Percentiles rank a stretch among this genome's conserved stretches.
Conservation (phyloP, 169 alveolate genomes). For the Plasmodium adleri region DNA sequence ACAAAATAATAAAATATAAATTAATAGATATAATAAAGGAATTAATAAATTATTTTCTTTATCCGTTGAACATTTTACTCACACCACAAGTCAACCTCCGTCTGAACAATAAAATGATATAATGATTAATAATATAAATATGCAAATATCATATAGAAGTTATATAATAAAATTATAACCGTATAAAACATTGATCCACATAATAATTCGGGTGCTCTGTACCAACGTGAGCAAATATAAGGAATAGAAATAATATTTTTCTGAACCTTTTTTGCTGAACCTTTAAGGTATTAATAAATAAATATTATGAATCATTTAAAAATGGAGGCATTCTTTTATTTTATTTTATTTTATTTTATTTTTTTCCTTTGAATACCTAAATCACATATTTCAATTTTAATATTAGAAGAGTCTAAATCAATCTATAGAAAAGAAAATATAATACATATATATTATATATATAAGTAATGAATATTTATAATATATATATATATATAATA, state of each 20-base stretch:
- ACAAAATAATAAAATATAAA: neutral
- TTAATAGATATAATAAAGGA: neutral
- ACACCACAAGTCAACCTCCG: slow-evolving; percentile 77
- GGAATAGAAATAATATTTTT: slow-evolving; percentile 80
- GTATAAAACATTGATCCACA: slow-evolving; percentile 82
- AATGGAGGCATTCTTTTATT: slow-evolving; percentile 14
- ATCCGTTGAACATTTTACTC: slow-evolving; percentile 10
- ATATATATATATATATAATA: neutral
- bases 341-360: neutral
- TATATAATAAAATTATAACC: slow-evolving; percentile 30
- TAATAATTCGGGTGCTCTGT: slow-evolving; percentile 84
- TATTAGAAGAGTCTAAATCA: slow-evolving; percentile 74
- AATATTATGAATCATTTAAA: neutral
- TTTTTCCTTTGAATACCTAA: slow-evolving; percentile 65
- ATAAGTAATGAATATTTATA: neutral
- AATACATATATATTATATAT: neutral
- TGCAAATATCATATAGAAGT: neutral
- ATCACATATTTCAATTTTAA: slow-evolving; percentile 82
- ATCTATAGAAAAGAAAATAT: slow-evolving; percentile 53
- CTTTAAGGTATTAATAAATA: slow-evolving; percentile 54
- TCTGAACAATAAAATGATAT: slow-evolving; percentile 12
- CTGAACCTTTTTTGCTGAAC: slow-evolving; percentile 76
- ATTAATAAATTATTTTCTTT: neutral
- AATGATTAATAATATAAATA: neutral
- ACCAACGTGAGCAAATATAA: slow-evolving; percentile 86